Base-by-base conservation (phyloP, 805 yeast genomes). In the Yamadazyma akitaensis region DNA sequence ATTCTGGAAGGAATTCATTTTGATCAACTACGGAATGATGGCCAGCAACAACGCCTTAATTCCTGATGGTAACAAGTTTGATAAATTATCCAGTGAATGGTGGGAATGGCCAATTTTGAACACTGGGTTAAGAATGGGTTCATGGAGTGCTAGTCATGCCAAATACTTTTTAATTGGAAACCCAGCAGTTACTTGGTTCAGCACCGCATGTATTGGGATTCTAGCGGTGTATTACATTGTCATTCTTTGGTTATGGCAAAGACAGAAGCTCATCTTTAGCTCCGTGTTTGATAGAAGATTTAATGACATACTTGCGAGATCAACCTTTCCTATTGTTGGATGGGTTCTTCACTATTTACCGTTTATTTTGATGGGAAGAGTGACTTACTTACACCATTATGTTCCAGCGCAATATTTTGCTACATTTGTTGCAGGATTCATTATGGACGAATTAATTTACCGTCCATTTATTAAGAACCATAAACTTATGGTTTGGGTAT, bases 41-140 rank as follows among this genome's bases (percentile, higher is more conserved):
- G 87, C 92, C 7, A 83, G 92, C 11, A 87, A 87, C 62, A 87
- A 85, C 57, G 95, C 92, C 0, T 72, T 87, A 56, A 77, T 87
- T 26, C 92, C 94, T 8, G 95, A 87, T 60, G 68, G 73, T 2
- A 94, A 87, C 57, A 86, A 85, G 57, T 79, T 71, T 53, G 96
- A 87, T 59, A 77, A 75, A 47, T 68, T 87, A 49, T 82, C 90
- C 1, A 84, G 92, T 13, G 64, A 74, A 46, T 86, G 88, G 63
- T 87, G 94, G 92, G 87, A 87, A 71, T 87, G 96, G 96, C 96
- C 96, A 42, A 78, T 84, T n/a, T 72, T 86, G 59, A 75, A 81
- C 49, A 77, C 73, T 40, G 96, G 96, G 49, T 77, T 87, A 53
- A 77, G 96, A 65, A 73, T 86, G 75, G 83, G 88, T 65, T 76